These are phyloP conservation scores for Talaromyces stipitatus DNA, from an alignment of 495 filamentous ascomycete species.

Conservation along the genomic window DNA sequence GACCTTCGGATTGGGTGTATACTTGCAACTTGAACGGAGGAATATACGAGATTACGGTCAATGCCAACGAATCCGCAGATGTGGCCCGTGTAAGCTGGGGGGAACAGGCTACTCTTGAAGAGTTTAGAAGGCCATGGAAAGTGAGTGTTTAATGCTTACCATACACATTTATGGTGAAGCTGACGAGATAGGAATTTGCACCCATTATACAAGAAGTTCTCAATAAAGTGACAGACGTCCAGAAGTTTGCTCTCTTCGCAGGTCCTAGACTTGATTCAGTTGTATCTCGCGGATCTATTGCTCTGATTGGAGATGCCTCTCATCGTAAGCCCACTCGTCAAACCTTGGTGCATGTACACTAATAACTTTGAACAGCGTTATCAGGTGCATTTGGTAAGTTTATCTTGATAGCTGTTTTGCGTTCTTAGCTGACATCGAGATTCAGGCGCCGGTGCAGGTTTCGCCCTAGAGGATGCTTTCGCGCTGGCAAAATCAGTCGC, in stretches of 20 bases:
- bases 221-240: constrained; percentile 10
- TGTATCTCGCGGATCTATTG: constrained; percentile 9
- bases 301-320: constrained; percentile 21
- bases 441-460: constrained; percentile 50
- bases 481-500: constrained; percentile 31
- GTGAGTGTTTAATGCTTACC: neutral
- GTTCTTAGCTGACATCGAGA: neutral
- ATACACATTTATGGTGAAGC: no score
- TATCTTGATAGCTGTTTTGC: neutral
- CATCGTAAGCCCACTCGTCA: constrained; percentile 11
- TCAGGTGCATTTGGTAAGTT: constrained; percentile 17
- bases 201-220: constrained; percentile 13
- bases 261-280: constrained; percentile 11
- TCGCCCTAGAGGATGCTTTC: constrained; percentile 53
- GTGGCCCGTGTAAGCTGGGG: constrained; percentile 16
- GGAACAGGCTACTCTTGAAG: constrained; percentile 9
- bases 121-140: constrained; percentile 11
- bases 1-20: constrained; percentile 15
- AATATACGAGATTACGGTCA: constrained; percentile 16
- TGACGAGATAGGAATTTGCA: constrained; percentile 11
- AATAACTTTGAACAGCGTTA: constrained; percentile 7
- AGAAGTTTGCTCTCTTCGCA: constrained; percentile 19
- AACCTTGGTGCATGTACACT: neutral
- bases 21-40: constrained; percentile 16
- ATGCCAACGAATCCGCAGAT: constrained; percentile 7